A percentile compares a stretch with the other conserved stretches of the same genome.
Conservation (phyloP, 2,329 filamentous ascomycete genomes). For the Aureobasidium sp. region DNA sequence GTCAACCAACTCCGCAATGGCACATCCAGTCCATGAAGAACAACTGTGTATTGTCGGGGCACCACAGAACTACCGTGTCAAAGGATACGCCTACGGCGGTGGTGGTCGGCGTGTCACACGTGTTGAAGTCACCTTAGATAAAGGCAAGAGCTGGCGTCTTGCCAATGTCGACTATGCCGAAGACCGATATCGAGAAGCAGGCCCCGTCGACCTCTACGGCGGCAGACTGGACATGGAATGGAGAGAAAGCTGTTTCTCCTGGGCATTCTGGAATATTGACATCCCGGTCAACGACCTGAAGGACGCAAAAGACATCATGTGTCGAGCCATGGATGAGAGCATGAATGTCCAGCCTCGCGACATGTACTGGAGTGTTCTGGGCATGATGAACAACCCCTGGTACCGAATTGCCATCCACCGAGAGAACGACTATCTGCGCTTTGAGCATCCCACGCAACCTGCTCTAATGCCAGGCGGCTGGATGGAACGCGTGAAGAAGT, state of each 20-base stretch:
- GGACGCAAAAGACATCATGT: slow-evolving; percentile 62
- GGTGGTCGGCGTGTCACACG: slow-evolving; percentile 77
- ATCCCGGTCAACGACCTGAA: slow-evolving; percentile 56
- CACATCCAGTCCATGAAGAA: slow-evolving; percentile 73
- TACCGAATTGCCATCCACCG: slow-evolving; percentile 71
- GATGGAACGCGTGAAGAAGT: slow-evolving; percentile 87
- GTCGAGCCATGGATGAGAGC: slow-evolving; percentile 82
- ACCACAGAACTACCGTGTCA: slow-evolving; percentile 51
- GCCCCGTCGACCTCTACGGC: slow-evolving; percentile 61
- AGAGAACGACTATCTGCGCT: slow-evolving; percentile 56
- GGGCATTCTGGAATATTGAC: slow-evolving; percentile 82
- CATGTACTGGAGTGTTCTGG: slow-evolving; percentile 92
- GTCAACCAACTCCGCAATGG: slow-evolving; percentile 76
- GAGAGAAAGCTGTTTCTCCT: slow-evolving; percentile 77
- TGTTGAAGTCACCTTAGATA: slow-evolving; percentile 75
- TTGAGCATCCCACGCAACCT: slow-evolving; percentile 84
- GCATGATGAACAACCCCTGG: slow-evolving; percentile 99
- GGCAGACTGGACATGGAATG: slow-evolving; percentile 72
- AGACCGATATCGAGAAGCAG: slow-evolving; percentile 64
- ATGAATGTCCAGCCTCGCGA: slow-evolving; percentile 82
- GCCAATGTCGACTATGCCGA: slow-evolving; percentile 75
- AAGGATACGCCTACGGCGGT: slow-evolving; percentile 82
- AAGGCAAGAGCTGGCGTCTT: slow-evolving; percentile 70
- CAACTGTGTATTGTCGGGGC: slow-evolving; percentile 44
- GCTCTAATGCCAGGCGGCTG: slow-evolving; percentile 71